Evolutionary conservation across 148 eudicot genomes (phyloP), one percentile per base, ranked within the genome.

Genomic region (Heliamphora exappendiculata): DNA sequence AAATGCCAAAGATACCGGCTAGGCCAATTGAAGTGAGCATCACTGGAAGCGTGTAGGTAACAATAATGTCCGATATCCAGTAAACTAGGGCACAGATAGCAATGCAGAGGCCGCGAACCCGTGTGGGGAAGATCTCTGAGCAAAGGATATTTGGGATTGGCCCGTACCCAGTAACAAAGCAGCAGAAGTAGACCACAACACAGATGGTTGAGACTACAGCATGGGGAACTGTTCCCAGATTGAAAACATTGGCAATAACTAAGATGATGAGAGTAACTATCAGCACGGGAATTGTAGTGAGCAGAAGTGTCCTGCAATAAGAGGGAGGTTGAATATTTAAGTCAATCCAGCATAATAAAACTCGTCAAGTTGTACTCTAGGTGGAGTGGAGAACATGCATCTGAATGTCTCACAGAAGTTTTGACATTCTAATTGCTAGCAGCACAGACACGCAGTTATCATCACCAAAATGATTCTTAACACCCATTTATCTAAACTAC

Each of bases 91-190:
- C 94, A 66, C 93, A 87, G 20, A 93, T 90, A 41, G 98, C 97
- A 20, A 95, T 95, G 87, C 98, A 95, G 7, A 92, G 72, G 33
- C 98, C 98, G n/a, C 98, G 92, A 22, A 92, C 97, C n/a, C 89
- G 78, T 22, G 98, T 95, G 1, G 98, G 98, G 81, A 95, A 95
- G 76, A 95, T 95, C 80, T 95, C 98, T 0, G 98, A 80, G 67
- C 97, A 95, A 26, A 95, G 81, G 57, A 92, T 95, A 74, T 95
- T 95, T 1, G 98, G 98, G 67, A 92, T 83, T 31, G 98, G 98
- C 14, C 98, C 97, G 58, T 89, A 95, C 2, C 84, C 98, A 88
- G 83, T 88, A 39, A 91, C 97, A 31, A 95, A 92, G 72, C 79
- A 58, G 82, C 98, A 95, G 81, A 92, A 91, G 84, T 94, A 94